phyloP scores from a whole-genome alignment of 306 rosid species.

The Fragaria iinumae region DNA sequence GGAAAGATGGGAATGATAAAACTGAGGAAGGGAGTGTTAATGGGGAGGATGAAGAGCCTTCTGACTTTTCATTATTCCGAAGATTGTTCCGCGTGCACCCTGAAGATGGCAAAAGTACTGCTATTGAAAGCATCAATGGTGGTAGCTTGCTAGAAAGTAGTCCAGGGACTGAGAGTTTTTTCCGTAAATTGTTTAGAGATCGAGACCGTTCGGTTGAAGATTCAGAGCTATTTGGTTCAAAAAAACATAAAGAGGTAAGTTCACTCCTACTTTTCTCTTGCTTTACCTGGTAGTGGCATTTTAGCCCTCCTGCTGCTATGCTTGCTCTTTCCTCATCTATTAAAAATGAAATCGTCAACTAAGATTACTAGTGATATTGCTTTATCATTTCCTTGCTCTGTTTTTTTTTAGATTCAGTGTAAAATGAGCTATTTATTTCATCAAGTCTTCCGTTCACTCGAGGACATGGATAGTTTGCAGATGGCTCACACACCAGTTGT shows the following conservation, averaged over 20 bases:
- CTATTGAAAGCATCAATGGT: conserved; percentile 47
- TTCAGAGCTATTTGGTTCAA: conserved; percentile 79
- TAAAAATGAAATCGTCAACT: not conserved
- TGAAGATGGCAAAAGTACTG: conserved; percentile 61
- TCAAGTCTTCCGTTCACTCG: not conserved
- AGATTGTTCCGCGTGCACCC: conserved; percentile 90
- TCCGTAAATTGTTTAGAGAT: conserved; percentile 85
- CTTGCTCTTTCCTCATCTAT: not conserved
- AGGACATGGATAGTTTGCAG: not conserved
- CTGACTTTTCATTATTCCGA: conserved; percentile 76
- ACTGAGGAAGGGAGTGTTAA: conserved; percentile 60
- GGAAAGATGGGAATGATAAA: conserved; percentile 63
- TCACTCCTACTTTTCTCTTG: conserved; percentile 20
- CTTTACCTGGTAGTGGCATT: not conserved
- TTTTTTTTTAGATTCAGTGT: not conserved
- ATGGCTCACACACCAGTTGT: not conserved
- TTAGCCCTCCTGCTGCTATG: not conserved
- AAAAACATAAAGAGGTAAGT: conserved; percentile 76
- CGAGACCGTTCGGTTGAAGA: conserved; percentile 90
- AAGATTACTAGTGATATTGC: not conserved
- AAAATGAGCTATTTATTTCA: not conserved
- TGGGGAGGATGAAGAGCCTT: conserved; percentile 75
- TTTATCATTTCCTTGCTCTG: not conserved
- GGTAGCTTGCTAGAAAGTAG: conserved; percentile 68
- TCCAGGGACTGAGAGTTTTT: conserved; percentile 82